Evolutionary conservation across 495 filamentous ascomycete species (phyloP), one percentile per base, ranked within the genome.

Genomic region (Evansstolkia leycettana): DNA sequence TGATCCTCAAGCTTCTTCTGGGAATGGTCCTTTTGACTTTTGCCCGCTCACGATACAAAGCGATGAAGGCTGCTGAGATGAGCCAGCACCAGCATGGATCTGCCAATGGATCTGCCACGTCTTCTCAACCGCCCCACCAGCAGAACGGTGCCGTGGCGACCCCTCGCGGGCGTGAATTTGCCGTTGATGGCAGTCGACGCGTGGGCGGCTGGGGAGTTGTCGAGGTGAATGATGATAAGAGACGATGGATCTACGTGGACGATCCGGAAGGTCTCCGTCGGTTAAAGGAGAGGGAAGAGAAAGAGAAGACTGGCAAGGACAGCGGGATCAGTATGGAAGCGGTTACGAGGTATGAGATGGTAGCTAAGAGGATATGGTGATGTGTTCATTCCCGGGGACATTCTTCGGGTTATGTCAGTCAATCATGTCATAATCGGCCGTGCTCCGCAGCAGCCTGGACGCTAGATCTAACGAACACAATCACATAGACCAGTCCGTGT

Each of bases 311-410:
- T 16, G 69, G 62, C 31, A 69, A 71, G 47, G 65, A 72, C 39
- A 54, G 52, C 33, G 60, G 70, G 48, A 51, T 72, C 54, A 65
- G 64, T 38, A 68, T 87, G 36, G 77, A 75, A 11, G 67, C 72
- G 38, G 83, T 95, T 6, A 70, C 69, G 47, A 65, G 90, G 54
- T 94, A 95, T 66, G 81, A 78, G 46, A 94, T 96, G 90, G 75
- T 80, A 48, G 86, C 82, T 5, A 94, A 94, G 66, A 68, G 88
- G 57, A 94, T 94, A 51, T 94, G 87, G 85, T 92, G 43, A 62
- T 45, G 10, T 29, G 12, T 15, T 23, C 9, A 4, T 23, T n/a
- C n/a, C n/a, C n/a, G n/a, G n/a, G n/a, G n/a, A n/a, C n/a, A n/a
- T n/a, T n/a, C n/a, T n/a, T n/a, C n/a, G n/a, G 26, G 26, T 34